Percentiles rank a stretch among this genome's conserved stretches.
Evolutionary conservation across 495 filamentous ascomycete genomes (phyloP).

Genomic region (Trichoderma gamsii): DNA sequence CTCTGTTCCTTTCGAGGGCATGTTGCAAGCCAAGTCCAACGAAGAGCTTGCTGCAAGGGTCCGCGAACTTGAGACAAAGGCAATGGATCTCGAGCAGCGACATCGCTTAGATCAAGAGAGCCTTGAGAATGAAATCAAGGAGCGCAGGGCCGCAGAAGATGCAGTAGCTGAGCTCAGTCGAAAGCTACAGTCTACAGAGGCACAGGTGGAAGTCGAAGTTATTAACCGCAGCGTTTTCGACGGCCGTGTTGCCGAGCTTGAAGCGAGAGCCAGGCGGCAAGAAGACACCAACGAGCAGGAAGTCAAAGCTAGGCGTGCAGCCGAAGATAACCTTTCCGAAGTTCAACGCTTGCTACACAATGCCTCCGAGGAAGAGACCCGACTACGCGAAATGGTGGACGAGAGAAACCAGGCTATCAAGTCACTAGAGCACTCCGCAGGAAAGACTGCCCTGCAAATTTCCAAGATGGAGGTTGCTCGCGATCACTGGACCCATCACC

Average conservation of each 20-base stretch:
- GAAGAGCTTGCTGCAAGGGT: slow-evolving; percentile 28
- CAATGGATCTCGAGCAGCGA: slow-evolving; percentile 40
- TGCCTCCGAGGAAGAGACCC: slow-evolving; percentile 61
- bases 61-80: slow-evolving; percentile 34
- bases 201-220: slow-evolving; percentile 46
- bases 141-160: slow-evolving; percentile 39
- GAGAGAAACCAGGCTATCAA: slow-evolving; percentile 52
- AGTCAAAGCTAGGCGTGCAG: slow-evolving; percentile 55
- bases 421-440: slow-evolving; percentile 38
- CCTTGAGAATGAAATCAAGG: slow-evolving; percentile 34
- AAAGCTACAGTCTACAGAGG: slow-evolving; percentile 42
- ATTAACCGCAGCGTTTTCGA: slow-evolving; percentile 44
- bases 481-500: slow-evolving; percentile 56
- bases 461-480: slow-evolving; percentile 58
- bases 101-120: slow-evolving; percentile 39
- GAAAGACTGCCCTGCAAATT: slow-evolving; percentile 52
- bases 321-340: slow-evolving; percentile 68
- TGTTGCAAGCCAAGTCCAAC: slow-evolving; percentile 18
- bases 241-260: slow-evolving; percentile 42
- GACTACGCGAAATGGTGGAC: slow-evolving; percentile 62
- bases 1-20: neutral
- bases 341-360: slow-evolving; percentile 62
- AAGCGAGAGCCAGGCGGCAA: slow-evolving; percentile 36
- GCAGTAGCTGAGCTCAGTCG: slow-evolving; percentile 37
- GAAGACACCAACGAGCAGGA: slow-evolving; percentile 50